Conservation (phyloP, 75 land plant genomes). For the Selaginella moellendorffii region DNA sequence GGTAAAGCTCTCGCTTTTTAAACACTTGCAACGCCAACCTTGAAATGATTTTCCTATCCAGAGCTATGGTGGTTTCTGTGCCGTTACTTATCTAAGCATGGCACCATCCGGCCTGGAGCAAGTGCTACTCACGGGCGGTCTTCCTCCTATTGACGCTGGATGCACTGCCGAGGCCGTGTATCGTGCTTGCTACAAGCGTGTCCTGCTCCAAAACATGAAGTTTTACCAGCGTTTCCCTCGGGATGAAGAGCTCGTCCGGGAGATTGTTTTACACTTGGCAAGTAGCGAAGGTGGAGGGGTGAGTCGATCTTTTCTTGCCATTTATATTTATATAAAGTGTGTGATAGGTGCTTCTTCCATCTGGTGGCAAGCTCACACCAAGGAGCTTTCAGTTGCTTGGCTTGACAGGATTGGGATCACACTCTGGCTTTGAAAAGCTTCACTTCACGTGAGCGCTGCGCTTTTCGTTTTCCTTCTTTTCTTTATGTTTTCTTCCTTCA, state of each 20-base stretch:
- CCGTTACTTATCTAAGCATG: neutral
- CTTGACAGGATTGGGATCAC: slow-evolving; percentile 56
- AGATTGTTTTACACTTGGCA: neutral
- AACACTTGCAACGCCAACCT: too few relatives aligned
- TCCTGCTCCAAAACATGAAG: neutral
- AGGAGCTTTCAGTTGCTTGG: slow-evolving; percentile 70
- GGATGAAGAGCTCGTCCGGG: neutral
- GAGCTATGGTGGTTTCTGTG: slow-evolving; percentile 39
- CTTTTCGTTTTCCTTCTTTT: neutral
- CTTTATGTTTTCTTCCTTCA: neutral
- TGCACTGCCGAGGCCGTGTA: neutral
- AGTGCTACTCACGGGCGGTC: neutral
- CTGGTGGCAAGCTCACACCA: slow-evolving; percentile 86
- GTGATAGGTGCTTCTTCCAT: slow-evolving; percentile 63
- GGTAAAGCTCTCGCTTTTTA: slow-evolving; percentile 34
- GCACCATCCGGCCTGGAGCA: neutral
- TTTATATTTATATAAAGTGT: neutral
- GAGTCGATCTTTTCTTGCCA: too few relatives aligned
- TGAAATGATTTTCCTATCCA: slow-evolving; percentile 13
- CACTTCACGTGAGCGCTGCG: slow-evolving; percentile 59
- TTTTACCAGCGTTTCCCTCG: slow-evolving; percentile 8
- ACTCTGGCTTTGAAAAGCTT: slow-evolving; percentile 81
- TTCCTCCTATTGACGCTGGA: neutral
- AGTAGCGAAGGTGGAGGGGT: slow-evolving; percentile 2
- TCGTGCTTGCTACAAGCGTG: slow-evolving; percentile 6